Evolutionary conservation across 2,329 filamentous ascomycete genomes (phyloP), one percentile per base, ranked within the genome.

Genomic region (Verticillium alfalfae): DNA sequence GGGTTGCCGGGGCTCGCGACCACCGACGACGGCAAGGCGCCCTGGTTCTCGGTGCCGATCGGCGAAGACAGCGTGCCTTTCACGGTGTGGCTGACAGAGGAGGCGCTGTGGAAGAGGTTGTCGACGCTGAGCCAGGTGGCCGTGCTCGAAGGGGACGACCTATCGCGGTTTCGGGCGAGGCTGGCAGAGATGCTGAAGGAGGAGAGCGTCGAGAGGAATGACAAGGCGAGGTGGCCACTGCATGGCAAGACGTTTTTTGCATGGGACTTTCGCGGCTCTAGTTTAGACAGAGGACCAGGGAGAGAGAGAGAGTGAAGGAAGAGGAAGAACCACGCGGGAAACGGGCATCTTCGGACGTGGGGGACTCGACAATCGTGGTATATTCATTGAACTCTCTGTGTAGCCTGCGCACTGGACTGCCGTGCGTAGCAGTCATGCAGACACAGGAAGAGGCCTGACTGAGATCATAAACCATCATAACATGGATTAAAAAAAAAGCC

Each of bases 111-210:
- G 85, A 79, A 83, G 60, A 80, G 90, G 39, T 80, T 88, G 63
- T 79, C 78, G 57, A 92, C 89, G 13, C 74, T 92, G 62, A 90
- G 87, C 68, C 88, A 91, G 70, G 83, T 92, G 64, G 82, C 85
- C 4, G 78, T 87, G 59, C 73, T 90, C 13, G 71, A 81, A 56
- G 83, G 79, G 1, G 76, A 81, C 60, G 76, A 80, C 55, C 79
- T 79, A 67, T 77, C 76, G 61, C 73, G 77, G 52, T 81, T 84
- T 56, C 77, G 78, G 61, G 77, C 76, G 54, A 73, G 75, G 62
- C 81, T 88, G 64, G 81, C 86, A 59, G 78, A 83, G 60, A 81
- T 82, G 9, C 65, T 91, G 63, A 76, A 78, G 36, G 76, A 72
- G 15, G 75, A 76, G 1, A 84, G 85, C 62, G 83, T 83, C 0